Evolutionary conservation across 2,329 filamentous ascomycete genomes (phyloP).

Genomic region (Penicillium capsulatum): DNA sequence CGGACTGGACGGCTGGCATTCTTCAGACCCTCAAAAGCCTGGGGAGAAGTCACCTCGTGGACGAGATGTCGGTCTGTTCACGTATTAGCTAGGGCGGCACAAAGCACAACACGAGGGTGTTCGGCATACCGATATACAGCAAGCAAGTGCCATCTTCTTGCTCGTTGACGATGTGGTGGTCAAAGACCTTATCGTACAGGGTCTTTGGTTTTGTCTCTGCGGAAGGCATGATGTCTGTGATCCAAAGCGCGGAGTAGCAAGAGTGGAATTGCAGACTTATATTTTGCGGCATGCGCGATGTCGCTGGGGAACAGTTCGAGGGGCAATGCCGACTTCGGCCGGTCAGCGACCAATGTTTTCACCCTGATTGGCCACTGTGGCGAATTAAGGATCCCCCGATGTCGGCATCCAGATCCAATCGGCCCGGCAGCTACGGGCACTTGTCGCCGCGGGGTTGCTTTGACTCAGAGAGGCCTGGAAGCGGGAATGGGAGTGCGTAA

Average conservation of each 20-base stretch:
- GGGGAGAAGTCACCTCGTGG: slow-evolving; percentile 96
- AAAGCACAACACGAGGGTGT: slow-evolving; percentile 3
- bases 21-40: slow-evolving; percentile 94
- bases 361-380: slow-evolving; percentile 25
- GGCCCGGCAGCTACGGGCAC: slow-evolving; percentile 18
- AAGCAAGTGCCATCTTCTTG: slow-evolving; percentile 88
- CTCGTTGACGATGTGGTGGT: slow-evolving; percentile 91
- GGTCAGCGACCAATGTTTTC: slow-evolving; percentile 31
- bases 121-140: slow-evolving; percentile 77
- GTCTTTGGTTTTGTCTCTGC: slow-evolving; percentile 70
- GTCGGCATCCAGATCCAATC: slow-evolving; percentile 18
- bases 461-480: not conserved
- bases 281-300: slow-evolving; percentile 34
- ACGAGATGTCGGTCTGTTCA: slow-evolving; percentile 85
- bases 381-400: slow-evolving; percentile 12
- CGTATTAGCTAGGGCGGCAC: not conserved
- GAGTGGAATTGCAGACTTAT: slow-evolving; percentile 18
- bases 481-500: not conserved
- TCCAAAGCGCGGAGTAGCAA: slow-evolving; percentile 5
- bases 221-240: slow-evolving; percentile 60
- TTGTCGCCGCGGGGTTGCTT: slow-evolving; percentile 13
- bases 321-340: slow-evolving; percentile 36
- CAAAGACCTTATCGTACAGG: slow-evolving; percentile 96
- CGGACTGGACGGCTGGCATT: slow-evolving; percentile 85
- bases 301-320: slow-evolving; percentile 31